Evolutionary conservation across 2,329 filamentous ascomycete genomes (phyloP).

Genomic region (Xylaria sp.): DNA sequence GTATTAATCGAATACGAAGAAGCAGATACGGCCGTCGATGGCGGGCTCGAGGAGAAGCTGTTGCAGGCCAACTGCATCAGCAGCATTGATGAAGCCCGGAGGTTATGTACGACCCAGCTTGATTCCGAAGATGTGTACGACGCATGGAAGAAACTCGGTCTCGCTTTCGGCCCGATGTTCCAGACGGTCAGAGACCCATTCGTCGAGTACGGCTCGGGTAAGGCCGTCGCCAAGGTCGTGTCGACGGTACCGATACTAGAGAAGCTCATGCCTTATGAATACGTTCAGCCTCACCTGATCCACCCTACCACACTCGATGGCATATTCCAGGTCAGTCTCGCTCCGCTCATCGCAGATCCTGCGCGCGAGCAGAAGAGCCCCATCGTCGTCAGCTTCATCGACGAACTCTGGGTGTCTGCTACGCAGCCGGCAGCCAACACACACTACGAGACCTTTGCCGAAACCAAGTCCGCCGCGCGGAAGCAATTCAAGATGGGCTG

Average conservation of each 20-base stretch:
- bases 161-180: constrained; percentile 34
- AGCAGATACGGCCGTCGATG: constrained; percentile 18
- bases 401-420: neutral
- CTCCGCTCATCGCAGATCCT: constrained; percentile 11
- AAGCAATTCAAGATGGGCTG: neutral
- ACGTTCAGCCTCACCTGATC: constrained; percentile 32
- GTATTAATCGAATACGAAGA: constrained; percentile 30
- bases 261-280: constrained; percentile 26
- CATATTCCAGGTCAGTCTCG: constrained; percentile 28
- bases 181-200: constrained; percentile 23
- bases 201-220: constrained; percentile 13
- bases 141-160: constrained; percentile 25
- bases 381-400: neutral
- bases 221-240: constrained; percentile 19
- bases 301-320: constrained; percentile 37
- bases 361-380: neutral
- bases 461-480: neutral
- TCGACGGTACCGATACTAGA: constrained; percentile 22
- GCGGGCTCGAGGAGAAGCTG: constrained; percentile 15
- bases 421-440: constrained; percentile 1
- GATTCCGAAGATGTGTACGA: constrained; percentile 26
- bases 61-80: constrained; percentile 6
- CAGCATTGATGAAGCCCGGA: constrained; percentile 12
- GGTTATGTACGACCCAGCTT: constrained; percentile 8
- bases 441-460: constrained; percentile 2